Base-by-base conservation (phyloP, 2,329 filamentous ascomycete species). In the Pseudogymnoascus sp. region DNA sequence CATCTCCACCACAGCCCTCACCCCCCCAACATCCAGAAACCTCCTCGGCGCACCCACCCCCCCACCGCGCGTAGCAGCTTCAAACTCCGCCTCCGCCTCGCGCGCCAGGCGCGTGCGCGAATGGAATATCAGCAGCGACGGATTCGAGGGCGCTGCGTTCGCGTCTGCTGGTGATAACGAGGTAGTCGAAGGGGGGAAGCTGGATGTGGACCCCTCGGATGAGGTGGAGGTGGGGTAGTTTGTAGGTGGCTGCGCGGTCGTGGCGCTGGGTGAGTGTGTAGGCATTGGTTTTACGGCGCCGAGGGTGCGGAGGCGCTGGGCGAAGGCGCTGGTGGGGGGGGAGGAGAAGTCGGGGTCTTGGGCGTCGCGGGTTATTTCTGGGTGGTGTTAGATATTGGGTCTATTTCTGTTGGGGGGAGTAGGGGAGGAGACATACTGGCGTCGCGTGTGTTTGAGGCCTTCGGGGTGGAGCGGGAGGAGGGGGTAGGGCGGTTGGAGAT, bases 351-450 rank as follows among this genome's bases (percentile, higher is more conserved):
- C 58, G 27, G 58, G 58, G 29, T 60, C 58, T 29, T 37, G 42
- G 21, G 58, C 58, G 21, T 60, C 58, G 58, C 21, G 58, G 33
- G 37, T n/a, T 15, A 60, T 60, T 21, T 37, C 58, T 60, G 36
- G 4, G n/a, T 36, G 3, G 21, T 18, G 18, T 39, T 39, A 40
- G 58, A 6, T 40, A 15, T 18, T 55, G n/a, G n/a, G n/a, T n/a
- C n/a, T n/a, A n/a, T n/a, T n/a, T n/a, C n/a, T n/a, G n/a, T n/a
- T n/a, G n/a, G n/a, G n/a, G n/a, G n/a, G n/a, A 21, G n/a, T 5
- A 12, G 8, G 29, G 25, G 18, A 6, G 15, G 10, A 25, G 40
- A 5, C 18, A 25, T 45, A 45, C 40, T 18, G 18, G 40, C 40
- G 12, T 45, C 10, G 10, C 40, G 40, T 13, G 40, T 45, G 40